A percentile compares a stretch with the other conserved stretches of the same genome.
These are phyloP conservation scores for Cydonia oblonga DNA, from an alignment of 331 rosid species.

Conservation along the genomic window DNA sequence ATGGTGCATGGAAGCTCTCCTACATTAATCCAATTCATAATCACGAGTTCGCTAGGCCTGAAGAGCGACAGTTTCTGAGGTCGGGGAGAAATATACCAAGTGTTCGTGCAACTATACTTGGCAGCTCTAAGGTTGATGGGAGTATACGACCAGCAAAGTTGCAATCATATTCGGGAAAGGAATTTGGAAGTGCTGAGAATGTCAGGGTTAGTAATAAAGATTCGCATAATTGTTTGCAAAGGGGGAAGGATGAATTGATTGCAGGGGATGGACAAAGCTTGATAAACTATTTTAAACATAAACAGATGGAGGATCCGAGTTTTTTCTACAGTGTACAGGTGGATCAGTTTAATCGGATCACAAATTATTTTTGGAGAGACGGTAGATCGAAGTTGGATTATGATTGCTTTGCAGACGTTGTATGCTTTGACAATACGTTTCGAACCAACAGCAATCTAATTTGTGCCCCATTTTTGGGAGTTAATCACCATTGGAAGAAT, in stretches of 20 bases:
- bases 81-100: background rate
- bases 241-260: background rate
- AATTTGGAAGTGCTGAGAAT: background rate
- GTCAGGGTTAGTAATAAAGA: background rate
- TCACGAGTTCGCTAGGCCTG: background rate
- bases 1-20: background rate
- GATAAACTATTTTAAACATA: background rate
- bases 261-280: background rate
- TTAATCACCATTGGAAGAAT: slow-evolving; percentile 9
- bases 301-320: slow-evolving; percentile 1
- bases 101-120: background rate
- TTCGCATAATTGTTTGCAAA: background rate
- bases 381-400: slow-evolving; percentile 10
- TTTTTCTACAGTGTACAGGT: slow-evolving; percentile 3
- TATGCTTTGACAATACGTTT: slow-evolving; percentile 1
- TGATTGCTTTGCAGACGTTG: slow-evolving; percentile 2
- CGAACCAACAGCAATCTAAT: background rate
- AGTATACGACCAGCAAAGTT: background rate
- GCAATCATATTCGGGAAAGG: background rate
- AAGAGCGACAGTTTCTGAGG: background rate
- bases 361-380: slow-evolving; percentile 11
- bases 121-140: background rate
- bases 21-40: background rate
- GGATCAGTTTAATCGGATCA: background rate
- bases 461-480: background rate